phyloP scores from a whole-genome alignment of 768 basidiomycete genomes.

The Leccinellum rugosiceps region DNA sequence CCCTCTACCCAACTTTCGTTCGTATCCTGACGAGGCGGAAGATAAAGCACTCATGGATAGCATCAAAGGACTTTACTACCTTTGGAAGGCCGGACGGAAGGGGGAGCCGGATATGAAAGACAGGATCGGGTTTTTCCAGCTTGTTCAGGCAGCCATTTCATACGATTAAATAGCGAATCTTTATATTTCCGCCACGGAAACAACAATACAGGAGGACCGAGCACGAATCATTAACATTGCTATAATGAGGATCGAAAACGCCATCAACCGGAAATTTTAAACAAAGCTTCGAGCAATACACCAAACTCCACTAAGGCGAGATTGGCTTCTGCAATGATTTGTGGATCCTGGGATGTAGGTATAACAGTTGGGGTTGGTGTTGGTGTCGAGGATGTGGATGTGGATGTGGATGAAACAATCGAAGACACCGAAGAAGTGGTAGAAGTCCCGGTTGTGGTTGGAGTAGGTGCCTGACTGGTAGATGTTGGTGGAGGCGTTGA shows the following conservation, averaged over 20 bases:
- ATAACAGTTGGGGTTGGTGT: constrained; percentile 10
- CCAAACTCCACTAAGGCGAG: constrained; percentile 27
- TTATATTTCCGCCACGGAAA: background rate
- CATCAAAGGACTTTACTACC: constrained; percentile 52
- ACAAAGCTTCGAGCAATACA: constrained; percentile 15
- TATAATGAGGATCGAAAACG: background rate
- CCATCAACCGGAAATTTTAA: constrained; percentile 4
- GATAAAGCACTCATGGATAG: constrained; percentile 48
- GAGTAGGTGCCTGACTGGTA: constrained; percentile 21
- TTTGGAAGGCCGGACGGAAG: constrained; percentile 50
- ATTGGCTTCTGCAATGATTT: constrained; percentile 23
- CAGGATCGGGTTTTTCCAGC: constrained; percentile 31
- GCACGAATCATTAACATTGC: background rate
- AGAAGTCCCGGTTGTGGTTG: constrained; percentile 8
- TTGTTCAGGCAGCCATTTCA: constrained; percentile 32
- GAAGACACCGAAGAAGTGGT: constrained; percentile 14
- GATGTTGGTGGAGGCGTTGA: constrained; percentile 17
- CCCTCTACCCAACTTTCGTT: constrained; percentile 1
- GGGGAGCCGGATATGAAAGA: constrained; percentile 19
- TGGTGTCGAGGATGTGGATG: constrained; percentile 8
- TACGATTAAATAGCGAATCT: constrained; percentile 9
- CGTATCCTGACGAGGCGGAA: constrained; percentile 13
- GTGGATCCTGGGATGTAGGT: constrained; percentile 15
- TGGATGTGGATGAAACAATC: background rate
- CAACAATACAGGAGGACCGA: background rate